Evolutionary conservation across 2,329 filamentous ascomycete genomes (phyloP), one percentile per base, ranked within the genome.

Genomic region (Calonectria henricotiae): DNA sequence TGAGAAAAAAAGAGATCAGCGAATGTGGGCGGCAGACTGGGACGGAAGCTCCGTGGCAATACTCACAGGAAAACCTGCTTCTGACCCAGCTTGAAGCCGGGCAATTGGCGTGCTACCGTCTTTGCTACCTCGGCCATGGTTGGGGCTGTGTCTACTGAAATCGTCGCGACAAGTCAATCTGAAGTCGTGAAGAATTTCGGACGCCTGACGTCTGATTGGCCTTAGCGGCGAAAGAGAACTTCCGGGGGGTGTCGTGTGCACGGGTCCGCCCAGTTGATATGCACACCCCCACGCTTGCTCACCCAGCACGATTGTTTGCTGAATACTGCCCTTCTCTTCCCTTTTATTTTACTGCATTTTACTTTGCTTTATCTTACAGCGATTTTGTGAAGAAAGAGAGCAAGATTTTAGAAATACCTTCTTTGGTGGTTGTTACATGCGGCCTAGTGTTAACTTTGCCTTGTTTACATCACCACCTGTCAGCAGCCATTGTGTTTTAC

Each of bases 41-140:
- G 15, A 25, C 23, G 41, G 35, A 25, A 60, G 37, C 20, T 25
- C n/a, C 17, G 17, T 30, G 61, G 27, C 8, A 32, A 1, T 44
- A 80, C 87, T 73, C 79, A 90, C 89, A 91, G 80, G 72, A 85
- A 91, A 51, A 91, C 80, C 75, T 89, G 82, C 79, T 89, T 90
- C 70, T 80, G 79, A 37, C 89, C 89, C 65, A 89, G 78, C 74
- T 78, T 84, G 74, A 88, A 88, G 74, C 78, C 79, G 62, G 85
- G 84, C 70, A 80, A 79, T 76, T 82, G 80, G 70, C 82, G 81
- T 73, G 81, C 81, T 43, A 79, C 79, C 58, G 76, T 79, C 74
- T 81, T 83, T 43, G 79, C 82, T 80, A 79, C 79, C 71, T 82
- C 79, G 44, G 84, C 81, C 84, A 85, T 85, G 70, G 73, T 80